Evolutionary conservation across 2,329 filamentous ascomycete genomes (phyloP).

Genomic region (Colletotrichum tabaci): DNA sequence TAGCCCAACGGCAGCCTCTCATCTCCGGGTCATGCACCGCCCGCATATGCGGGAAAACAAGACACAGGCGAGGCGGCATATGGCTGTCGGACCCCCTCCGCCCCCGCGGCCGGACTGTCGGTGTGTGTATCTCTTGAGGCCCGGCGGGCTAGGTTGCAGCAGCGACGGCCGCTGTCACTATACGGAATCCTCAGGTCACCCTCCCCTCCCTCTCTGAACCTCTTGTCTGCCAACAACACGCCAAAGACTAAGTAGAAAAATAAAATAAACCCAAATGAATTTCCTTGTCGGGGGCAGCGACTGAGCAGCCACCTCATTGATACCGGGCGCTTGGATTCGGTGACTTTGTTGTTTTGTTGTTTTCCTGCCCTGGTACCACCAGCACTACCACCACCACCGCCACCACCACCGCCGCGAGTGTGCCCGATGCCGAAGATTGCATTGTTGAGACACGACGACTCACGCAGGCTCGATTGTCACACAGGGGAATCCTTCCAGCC

Average conservation of each 20-base stretch:
- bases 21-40: constrained; percentile 28
- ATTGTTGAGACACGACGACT: constrained; percentile 35
- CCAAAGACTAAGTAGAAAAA: neutral
- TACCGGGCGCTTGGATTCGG: neutral
- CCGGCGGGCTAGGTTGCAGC: constrained; percentile 19
- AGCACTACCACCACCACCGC: neutral
- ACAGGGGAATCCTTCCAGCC: neutral
- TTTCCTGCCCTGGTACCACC: constrained; percentile 6
- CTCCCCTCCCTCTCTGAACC: neutral
- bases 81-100: constrained; percentile 9
- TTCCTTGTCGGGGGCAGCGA: constrained; percentile 37
- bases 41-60: constrained; percentile 16
- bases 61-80: constrained; percentile 28
- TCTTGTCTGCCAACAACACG: neutral
- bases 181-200: neutral
- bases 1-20: constrained; percentile 18
- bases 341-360: neutral
- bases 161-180: constrained; percentile 16
- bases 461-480: constrained; percentile 15
- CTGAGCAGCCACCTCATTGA: neutral
- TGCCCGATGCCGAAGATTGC: constrained; percentile 22
- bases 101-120: constrained; percentile 35
- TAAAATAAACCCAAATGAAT: too few species aligned
- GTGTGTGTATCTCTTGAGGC: constrained; percentile 8
- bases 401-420: neutral